These are phyloP conservation scores for Suhomyces wounanorum DNA, from an alignment of 1,139 yeast species.

Conservation along the genomic window DNA sequence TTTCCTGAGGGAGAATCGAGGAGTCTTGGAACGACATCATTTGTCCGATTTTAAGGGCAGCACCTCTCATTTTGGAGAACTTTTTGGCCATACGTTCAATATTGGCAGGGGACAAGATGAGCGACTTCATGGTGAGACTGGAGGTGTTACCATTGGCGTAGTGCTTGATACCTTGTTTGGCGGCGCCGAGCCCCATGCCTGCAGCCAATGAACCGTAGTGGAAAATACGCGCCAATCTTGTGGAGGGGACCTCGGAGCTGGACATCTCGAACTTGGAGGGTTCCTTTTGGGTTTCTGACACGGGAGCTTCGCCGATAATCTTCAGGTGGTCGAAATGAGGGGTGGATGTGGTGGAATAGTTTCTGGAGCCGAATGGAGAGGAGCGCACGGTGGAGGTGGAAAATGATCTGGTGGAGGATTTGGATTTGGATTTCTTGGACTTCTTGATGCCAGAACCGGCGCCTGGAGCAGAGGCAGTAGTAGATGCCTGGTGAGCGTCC, in stretches of 20 bases:
- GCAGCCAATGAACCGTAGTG: slow-evolving; percentile 95
- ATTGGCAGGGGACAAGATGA: slow-evolving; percentile 77
- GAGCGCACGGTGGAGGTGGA: slow-evolving; percentile 4
- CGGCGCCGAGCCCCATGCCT: slow-evolving; percentile 83
- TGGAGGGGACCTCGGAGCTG: slow-evolving; percentile 78
- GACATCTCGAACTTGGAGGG: slow-evolving; percentile 49
- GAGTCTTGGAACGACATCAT: slow-evolving; percentile 93
- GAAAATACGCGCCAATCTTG: slow-evolving; percentile 81
- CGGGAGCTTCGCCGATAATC: slow-evolving; percentile 10
- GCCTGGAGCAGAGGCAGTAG: neutral
- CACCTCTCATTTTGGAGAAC: slow-evolving; percentile 95
- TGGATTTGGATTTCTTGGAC: neutral
- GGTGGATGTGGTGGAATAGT: slow-evolving; percentile 24
- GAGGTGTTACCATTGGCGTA: slow-evolving; percentile 52
- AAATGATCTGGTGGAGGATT: slow-evolving; percentile 4
- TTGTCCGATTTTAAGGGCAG: slow-evolving; percentile 95
- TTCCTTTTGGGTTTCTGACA: slow-evolving; percentile 27
- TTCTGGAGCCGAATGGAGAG: slow-evolving; percentile 3
- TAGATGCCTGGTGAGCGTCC: no score
- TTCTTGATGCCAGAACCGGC: neutral
- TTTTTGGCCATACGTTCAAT: slow-evolving; percentile 86
- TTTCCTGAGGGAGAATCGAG: slow-evolving; percentile 78
- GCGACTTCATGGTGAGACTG: slow-evolving; percentile 53
- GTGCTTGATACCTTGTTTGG: slow-evolving; percentile 74
- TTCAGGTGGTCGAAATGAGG: slow-evolving; percentile 15